phyloP scores from a whole-genome alignment of 805 yeast genomes.

The Ogataea allantospora region DNA sequence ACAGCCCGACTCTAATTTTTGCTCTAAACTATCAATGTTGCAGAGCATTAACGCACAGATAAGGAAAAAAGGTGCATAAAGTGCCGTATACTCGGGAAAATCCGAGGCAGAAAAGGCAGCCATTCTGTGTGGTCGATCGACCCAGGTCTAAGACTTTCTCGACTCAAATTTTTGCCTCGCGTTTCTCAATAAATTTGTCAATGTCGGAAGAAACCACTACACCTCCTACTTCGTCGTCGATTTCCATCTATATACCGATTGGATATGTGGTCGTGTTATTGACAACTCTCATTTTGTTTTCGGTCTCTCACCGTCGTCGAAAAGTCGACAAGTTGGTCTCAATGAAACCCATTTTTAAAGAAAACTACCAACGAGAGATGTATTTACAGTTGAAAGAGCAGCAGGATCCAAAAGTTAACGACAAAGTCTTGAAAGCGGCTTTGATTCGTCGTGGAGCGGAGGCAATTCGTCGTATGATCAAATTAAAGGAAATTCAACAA shows the following conservation, averaged over 20 bases:
- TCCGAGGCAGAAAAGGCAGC: neutral
- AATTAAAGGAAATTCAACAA: constrained; percentile 75
- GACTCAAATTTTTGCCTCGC: constrained; percentile 1
- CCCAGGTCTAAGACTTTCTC: neutral
- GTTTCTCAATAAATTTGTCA: neutral
- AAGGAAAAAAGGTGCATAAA: constrained; percentile 1
- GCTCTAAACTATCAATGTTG: constrained; percentile 3
- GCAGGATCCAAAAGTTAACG: constrained; percentile 63
- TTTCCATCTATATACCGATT: constrained; percentile 70
- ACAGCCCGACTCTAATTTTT: neutral
- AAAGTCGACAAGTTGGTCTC: constrained; percentile 51
- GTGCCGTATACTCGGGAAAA: constrained; percentile 3
- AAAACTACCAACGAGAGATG: constrained; percentile 62
- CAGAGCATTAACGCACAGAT: constrained; percentile 3
- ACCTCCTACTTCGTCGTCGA: constrained; percentile 32
- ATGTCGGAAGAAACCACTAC: constrained; percentile 19
- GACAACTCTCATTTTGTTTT: constrained; percentile 64
- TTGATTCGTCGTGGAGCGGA: constrained; percentile 70
- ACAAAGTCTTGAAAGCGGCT: constrained; percentile 48
- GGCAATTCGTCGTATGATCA: constrained; percentile 78
- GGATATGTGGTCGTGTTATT: constrained; percentile 70
- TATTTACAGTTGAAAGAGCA: constrained; percentile 57
- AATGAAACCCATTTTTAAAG: constrained; percentile 71
- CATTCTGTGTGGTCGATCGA: neutral
- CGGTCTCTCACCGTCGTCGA: constrained; percentile 62